Evolutionary conservation across 2,329 filamentous ascomycete species (phyloP).

Genomic region (Trichoderma polysporum): DNA sequence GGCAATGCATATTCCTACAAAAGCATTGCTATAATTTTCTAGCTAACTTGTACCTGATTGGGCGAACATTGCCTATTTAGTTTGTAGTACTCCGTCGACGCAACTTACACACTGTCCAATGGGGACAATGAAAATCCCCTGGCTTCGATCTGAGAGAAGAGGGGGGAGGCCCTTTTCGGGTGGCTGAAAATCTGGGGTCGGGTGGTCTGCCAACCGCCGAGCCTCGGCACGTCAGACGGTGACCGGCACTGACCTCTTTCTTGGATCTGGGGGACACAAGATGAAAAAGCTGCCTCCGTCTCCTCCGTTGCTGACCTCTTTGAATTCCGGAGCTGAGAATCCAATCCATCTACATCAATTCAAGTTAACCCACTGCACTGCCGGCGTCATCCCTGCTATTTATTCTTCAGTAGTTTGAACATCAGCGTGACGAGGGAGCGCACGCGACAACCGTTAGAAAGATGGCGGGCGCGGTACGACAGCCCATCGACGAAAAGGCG

Average conservation of each 20-base stretch:
- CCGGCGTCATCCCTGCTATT: not conserved
- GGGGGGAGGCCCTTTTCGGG: not conserved
- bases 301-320: not conserved
- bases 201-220: not conserved
- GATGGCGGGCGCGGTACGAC: constrained; percentile 86
- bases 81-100: not conserved
- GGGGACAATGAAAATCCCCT: not conserved
- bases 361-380: too few relatives aligned
- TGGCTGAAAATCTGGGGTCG: constrained; percentile 15
- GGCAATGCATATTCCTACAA: too few relatives aligned
- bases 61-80: not conserved
- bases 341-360: not conserved
- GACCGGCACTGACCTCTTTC: not conserved
- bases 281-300: not conserved
- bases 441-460: not conserved
- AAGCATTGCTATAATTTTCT: not conserved
- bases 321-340: not conserved
- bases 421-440: not conserved
- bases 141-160: not conserved
- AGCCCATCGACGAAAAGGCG: constrained; percentile 80
- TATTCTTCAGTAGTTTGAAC: not conserved
- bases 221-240: constrained; percentile 17
- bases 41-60: not conserved
- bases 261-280: not conserved
- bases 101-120: constrained; percentile 15